These are phyloP conservation scores for Starmerella roubikii DNA, from an alignment of 805 yeast species.

Conservation along the genomic window DNA sequence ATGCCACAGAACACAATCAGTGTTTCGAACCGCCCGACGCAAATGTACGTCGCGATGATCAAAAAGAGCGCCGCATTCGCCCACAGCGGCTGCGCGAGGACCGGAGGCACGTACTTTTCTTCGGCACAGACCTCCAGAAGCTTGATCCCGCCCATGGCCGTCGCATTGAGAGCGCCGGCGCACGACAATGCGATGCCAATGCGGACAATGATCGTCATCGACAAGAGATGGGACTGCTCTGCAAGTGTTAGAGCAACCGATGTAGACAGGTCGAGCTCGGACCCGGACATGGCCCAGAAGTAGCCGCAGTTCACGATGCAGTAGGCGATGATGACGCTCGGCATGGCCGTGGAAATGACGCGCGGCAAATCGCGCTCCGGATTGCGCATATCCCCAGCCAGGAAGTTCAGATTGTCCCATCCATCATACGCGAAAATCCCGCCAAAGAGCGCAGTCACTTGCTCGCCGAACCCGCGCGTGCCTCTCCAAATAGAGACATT, in stretches of 20 bases:
- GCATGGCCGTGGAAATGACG: conserved; percentile 31
- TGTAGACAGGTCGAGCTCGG: conserved; percentile 29
- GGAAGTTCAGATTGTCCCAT: conserved; percentile 33
- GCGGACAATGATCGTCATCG: conserved; percentile 24
- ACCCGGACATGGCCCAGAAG: conserved; percentile 63
- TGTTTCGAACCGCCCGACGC: conserved; percentile 28
- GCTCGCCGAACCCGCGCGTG: conserved; percentile 24
- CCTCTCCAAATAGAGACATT: conserved; percentile 28
- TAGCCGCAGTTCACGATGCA: conserved; percentile 28
- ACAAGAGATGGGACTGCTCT: conserved; percentile 21
- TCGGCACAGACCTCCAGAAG: conserved; percentile 28
- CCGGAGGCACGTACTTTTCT: conserved; percentile 25
- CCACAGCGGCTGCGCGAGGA: conserved; percentile 16
- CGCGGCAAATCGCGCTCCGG: conserved; percentile 28
- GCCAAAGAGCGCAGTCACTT: conserved; percentile 30
- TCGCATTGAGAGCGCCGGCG: conserved; percentile 32
- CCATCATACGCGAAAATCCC: conserved; percentile 35
- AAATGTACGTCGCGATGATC: conserved; percentile 24
- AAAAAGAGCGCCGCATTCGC: conserved; percentile 26
- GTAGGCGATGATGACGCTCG: conserved; percentile 28
- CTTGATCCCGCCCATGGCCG: conserved; percentile 27
- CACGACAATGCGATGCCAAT: conserved; percentile 29
- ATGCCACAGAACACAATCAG: conserved; percentile 30
- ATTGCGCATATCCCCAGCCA: conserved; percentile 31
- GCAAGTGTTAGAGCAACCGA: conserved; percentile 29